Evolutionary conservation across 305 asterid species (phyloP), one percentile per base, ranked within the genome.

Genomic region (Fraxinus ornus): DNA sequence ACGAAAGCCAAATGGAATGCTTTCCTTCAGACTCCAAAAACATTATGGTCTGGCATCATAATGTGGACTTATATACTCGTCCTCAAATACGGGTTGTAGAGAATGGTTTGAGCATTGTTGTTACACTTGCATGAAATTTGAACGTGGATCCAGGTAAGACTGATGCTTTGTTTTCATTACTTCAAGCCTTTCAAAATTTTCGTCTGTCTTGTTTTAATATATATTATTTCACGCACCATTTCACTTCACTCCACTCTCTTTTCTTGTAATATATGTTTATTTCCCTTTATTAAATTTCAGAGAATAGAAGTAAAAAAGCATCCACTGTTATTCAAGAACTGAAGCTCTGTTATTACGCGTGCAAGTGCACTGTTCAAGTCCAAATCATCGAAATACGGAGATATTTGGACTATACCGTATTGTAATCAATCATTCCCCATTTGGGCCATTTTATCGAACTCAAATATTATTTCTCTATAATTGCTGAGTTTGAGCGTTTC

Each of bases 1-100:
- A 93, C 57, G 97, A 94, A 86, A 92, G 95, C 81, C 94, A 93
- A 88, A 93, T 94, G 93, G 97, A 94, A 86, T 89, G 98, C 86
- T 78, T 90, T 33, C 87, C 93, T n/a, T 75, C 78, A 75, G 68
- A 86, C 84, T 55, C 93, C 83, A 86, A 90, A 9, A 87, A 87
- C 37, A 81, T 91, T 80, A 82, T 88, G 95, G 94, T 91, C 64
- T 94, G 98, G 98, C 90, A 88, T 75, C 89, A 88, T 70, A 76
- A 85, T 26, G 77, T 66, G n/a, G 89, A 78, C 79, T 72, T 84
- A 5, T 22, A 86, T 52, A 74, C 89, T 24, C 81, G 78, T 49
- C 89, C 88, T 33, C 83, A 21, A 39, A 39, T 84, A 57, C 80
- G 88, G 89, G 66, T 84, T 66, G 73, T 85, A 26, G 85, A 83